Percentiles rank a stretch among this genome's conserved stretches.
Evolutionary conservation across 169 alveolate species (phyloP).

Genomic region (Fabrea salina): DNA sequence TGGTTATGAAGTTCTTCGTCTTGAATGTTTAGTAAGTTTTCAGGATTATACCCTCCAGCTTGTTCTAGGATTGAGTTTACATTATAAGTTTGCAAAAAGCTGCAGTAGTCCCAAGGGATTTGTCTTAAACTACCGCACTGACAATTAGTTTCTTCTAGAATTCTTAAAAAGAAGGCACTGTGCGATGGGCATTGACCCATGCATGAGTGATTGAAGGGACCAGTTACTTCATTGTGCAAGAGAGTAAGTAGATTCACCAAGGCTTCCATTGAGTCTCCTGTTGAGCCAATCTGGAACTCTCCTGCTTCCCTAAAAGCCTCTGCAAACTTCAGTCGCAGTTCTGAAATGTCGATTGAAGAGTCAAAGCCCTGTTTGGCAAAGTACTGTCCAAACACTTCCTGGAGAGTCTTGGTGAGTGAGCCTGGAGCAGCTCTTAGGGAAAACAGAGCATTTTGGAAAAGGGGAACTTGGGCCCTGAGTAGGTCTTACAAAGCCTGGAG

Average conservation of each 20-base stretch:
- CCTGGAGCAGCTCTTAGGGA: too few species aligned
- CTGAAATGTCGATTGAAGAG: not conserved
- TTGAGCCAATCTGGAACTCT: not conserved
- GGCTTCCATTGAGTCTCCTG: conserved; percentile 28
- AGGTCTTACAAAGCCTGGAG: conserved; percentile 2
- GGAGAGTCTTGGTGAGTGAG: too few species aligned
- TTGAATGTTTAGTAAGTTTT: too few species aligned
- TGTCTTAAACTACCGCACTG: not conserved
- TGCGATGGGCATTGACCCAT: conserved; percentile 3
- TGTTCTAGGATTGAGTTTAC: not conserved
- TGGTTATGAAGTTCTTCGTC: not conserved
- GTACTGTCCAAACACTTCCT: not conserved
- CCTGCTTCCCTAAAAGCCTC: not conserved
- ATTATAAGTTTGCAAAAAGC: not conserved
- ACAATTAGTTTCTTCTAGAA: not conserved
- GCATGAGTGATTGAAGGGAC: not conserved
- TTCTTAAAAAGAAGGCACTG: not conserved
- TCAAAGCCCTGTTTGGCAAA: not conserved
- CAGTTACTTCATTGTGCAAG: not conserved
- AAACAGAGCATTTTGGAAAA: not conserved
- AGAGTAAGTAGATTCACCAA: not conserved
- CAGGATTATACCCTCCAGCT: too few species aligned
- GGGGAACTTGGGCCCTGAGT: not conserved
- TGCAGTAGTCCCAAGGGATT: conserved; percentile 13
- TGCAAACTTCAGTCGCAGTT: not conserved